Base-by-base conservation (phyloP, 768 basidiomycete genomes). In the Naganishia antarctica region DNA sequence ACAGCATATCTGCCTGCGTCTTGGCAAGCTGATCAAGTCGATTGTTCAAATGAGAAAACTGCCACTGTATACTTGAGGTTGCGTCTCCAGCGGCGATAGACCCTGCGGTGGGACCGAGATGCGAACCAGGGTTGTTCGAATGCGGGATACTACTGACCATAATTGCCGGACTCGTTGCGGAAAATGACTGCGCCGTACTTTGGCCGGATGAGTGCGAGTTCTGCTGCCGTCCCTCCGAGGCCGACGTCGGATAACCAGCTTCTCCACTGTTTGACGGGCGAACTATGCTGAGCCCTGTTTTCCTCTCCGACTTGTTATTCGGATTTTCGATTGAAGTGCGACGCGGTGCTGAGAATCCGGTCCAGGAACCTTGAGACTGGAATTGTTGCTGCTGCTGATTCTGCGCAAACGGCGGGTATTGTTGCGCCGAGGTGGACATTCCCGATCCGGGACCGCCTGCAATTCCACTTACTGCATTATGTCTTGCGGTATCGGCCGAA, bases 11-110 rank as follows among this genome's bases (percentile, higher is more conserved):
- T 13, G 32, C 31, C 23, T 63, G 62, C 1, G 50, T 50, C 25
- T 63, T 63, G 32, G 28, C 45, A n/a, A 63, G 49, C 26, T 31
- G 37, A 23, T 63, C 62, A 3, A 63, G 26, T 49, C 32, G 28
- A 9, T 26, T 57, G 23, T 37, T 41, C 4, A 57, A 34, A 7
- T 26, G 23, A 21, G 37, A 12, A 5, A 57, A 25, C 18, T 57
- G 53, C 31, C 37, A 21, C 9, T 25, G 53, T 16, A 21, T 4
- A 57, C 32, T 21, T 40, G 21, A 40, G 34, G n/a, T 23, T 25
- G 53, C 13, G 11, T 57, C 53, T 21, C 43, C n/a, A 12, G 32
- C 32, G 13, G 21, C 13, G 9, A 21, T 8, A 57, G 37, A 51
- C 16, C 7, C 37, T 25, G 53, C 23, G 13, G n/a, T n/a, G 40